Evolutionary conservation across 495 filamentous ascomycete genomes (phyloP).

Genomic region (Hypoxylon crocopeplum): DNA sequence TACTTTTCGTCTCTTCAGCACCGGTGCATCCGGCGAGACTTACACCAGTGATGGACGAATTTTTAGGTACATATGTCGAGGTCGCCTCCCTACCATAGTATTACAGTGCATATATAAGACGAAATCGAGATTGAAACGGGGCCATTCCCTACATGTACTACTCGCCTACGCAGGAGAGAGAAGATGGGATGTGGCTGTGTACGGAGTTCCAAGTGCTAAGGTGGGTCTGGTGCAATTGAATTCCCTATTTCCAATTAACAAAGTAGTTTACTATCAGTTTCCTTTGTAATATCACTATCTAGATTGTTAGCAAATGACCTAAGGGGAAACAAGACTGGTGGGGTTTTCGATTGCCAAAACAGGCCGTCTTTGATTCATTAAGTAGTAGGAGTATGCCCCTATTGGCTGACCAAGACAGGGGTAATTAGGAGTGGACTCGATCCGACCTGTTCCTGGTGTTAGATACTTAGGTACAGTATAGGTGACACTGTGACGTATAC

Average conservation of each 20-base stretch:
- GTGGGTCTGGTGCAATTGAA: slow-evolving; percentile 20
- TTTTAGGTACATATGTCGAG: background rate
- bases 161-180: slow-evolving; percentile 1
- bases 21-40: slow-evolving; percentile 15
- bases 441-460: slow-evolving; percentile 2
- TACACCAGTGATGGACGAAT: background rate
- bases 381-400: slow-evolving; percentile 7
- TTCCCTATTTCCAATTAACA: slow-evolving; percentile 5
- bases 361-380: slow-evolving; percentile 31
- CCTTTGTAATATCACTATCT: too few species aligned
- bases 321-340: too few species aligned
- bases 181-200: slow-evolving; percentile 34
- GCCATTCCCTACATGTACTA: too few species aligned
- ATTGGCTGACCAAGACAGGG: slow-evolving; percentile 30
- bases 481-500: slow-evolving; percentile 4
- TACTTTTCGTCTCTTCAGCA: slow-evolving; percentile 4
- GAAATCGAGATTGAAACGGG: slow-evolving; percentile 29
- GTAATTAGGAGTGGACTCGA: slow-evolving; percentile 6
- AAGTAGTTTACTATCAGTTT: too few species aligned
- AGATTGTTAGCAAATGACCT: too few species aligned
- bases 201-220: slow-evolving; percentile 16
- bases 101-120: slow-evolving; percentile 24
- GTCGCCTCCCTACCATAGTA: too few species aligned
- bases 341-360: slow-evolving; percentile 27
- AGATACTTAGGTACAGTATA: slow-evolving; percentile 2